Evolutionary conservation across 805 yeast genomes (phyloP).

Genomic region (Debaryomyces tyrocola): DNA sequence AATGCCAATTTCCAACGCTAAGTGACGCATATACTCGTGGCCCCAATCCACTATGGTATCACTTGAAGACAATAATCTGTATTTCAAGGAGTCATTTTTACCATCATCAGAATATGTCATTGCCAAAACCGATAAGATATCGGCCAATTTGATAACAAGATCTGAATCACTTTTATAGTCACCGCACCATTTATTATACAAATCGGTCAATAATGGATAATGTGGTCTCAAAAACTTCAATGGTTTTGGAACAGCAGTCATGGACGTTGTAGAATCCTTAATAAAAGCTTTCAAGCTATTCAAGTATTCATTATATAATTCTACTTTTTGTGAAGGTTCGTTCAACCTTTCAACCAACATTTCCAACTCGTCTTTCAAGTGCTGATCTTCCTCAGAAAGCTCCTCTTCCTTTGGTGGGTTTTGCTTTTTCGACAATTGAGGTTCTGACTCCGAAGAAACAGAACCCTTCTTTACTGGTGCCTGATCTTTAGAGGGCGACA

Average conservation of each 20-base stretch:
- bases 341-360: conserved; percentile 76
- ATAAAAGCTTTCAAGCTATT: conserved; percentile 72
- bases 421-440: conserved; percentile 14
- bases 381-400: conserved; percentile 89
- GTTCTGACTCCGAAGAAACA: conserved; percentile 17
- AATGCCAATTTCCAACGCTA: conserved; percentile 93
- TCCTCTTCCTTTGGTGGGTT: conserved; percentile 61
- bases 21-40: conserved; percentile 94
- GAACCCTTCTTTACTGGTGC: conserved; percentile 8
- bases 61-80: conserved; percentile 58
- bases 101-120: conserved; percentile 90
- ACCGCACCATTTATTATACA: conserved; percentile 68
- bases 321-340: conserved; percentile 46
- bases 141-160: conserved; percentile 67
- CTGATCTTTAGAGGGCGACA: conserved; percentile 39
- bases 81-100: conserved; percentile 75
- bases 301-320: conserved; percentile 61
- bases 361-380: conserved; percentile 83
- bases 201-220: conserved; percentile 63
- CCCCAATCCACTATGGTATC: conserved; percentile 86
- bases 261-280: conserved; percentile 91
- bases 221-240: conserved; percentile 91
- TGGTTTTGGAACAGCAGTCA: conserved; percentile 99
- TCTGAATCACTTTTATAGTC: conserved; percentile 21
- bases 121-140: conserved; percentile 86